Evolutionary conservation across 73 alveolate species (phyloP).

Genomic region (Blepharisma stoltei): DNA sequence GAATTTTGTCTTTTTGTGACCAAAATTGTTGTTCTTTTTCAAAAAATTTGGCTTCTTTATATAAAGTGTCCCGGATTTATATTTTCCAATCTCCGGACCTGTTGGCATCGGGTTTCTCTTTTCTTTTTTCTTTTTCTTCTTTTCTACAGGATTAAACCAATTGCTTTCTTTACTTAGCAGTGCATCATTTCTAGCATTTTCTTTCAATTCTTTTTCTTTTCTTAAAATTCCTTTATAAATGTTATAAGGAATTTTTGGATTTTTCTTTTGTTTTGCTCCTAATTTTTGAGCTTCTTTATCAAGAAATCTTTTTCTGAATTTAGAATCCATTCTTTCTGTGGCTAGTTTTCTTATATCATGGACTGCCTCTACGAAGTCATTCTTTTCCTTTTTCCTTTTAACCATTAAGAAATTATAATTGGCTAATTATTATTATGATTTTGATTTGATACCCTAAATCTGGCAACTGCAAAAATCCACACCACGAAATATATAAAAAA

Average conservation of each 20-base stretch:
- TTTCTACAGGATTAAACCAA: slow-evolving; percentile 12
- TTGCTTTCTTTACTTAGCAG: slow-evolving; percentile 7
- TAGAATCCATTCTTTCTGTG: slow-evolving; percentile 24
- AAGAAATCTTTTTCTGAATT: background rate
- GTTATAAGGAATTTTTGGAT: slow-evolving; percentile 24
- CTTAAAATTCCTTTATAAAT: slow-evolving; percentile 17
- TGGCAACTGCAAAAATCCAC: background rate
- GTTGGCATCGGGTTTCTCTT: slow-evolving; percentile 18
- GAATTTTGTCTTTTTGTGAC: too few relatives aligned
- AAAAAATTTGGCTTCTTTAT: background rate
- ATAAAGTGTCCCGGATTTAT: background rate
- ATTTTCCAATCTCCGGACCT: slow-evolving; percentile 5
- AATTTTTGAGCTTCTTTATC: slow-evolving; percentile 21
- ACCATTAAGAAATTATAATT: background rate
- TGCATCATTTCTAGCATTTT: background rate
- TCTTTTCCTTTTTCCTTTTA: slow-evolving; percentile 14
- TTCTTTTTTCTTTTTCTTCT: background rate
- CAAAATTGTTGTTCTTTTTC: too few relatives aligned
- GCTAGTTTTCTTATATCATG: slow-evolving; percentile 18
- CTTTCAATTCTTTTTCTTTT: slow-evolving; percentile 9
- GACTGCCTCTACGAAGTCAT: slow-evolving; percentile 14
- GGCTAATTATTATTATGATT: too few relatives aligned
- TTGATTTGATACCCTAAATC: too few relatives aligned
- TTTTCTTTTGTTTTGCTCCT: slow-evolving; percentile 14
- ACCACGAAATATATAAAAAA: background rate